Evolutionary conservation across 139 green algal species (phyloP), one percentile per base, ranked within the genome.

Genomic region (Astrephomene gubernaculifera): DNA sequence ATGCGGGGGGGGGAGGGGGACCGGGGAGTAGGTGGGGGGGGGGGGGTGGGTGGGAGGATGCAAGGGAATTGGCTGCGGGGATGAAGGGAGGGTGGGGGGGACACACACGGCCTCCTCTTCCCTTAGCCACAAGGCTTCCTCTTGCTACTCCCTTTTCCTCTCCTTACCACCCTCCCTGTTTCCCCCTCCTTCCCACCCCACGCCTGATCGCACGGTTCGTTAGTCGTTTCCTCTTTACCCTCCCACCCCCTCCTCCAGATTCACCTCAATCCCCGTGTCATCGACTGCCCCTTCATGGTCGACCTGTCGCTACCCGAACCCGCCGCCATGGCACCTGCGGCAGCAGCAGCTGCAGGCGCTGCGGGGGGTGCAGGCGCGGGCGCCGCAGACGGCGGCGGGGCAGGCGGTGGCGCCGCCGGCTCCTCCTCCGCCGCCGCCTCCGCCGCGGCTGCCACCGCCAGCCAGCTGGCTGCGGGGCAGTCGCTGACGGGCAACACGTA

Each of bases 401-500:
- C 41, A 17, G 63, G 22, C 64, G 78, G 24, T 17, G 78, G 14
- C 17, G 61, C 12, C 63, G 63, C 63, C 22, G 78, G 4, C 41
- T 60, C 6, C 6, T 19, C 45, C 2, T 43, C 63, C 2, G 65
- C 79, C 0, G 76, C n/a, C 25, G n/a, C 41, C 7, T 60, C 6
- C 6, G n/a, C 45, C 2, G 63, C 63, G 0, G 65, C 79, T 0
- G 76, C n/a, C 25, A 19, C 41, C 7, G 64, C 63, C 61, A 78
- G 35, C 36, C 22, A 65, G 27, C 17, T 49, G 38, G 75, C 60
- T 29, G 75, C 60, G 19, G 76, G 76, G 29, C 41, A 63, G 76
- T n/a, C 79, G 10, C 79, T 86, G 45, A 86, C 79, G 64, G 79
- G 79, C 79, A 86, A 86, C 79, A 79, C 45, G 1, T 86, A 79